Base-by-base conservation (phyloP, 2,329 filamentous ascomycete species). In the Escovopsis sp. region DNA sequence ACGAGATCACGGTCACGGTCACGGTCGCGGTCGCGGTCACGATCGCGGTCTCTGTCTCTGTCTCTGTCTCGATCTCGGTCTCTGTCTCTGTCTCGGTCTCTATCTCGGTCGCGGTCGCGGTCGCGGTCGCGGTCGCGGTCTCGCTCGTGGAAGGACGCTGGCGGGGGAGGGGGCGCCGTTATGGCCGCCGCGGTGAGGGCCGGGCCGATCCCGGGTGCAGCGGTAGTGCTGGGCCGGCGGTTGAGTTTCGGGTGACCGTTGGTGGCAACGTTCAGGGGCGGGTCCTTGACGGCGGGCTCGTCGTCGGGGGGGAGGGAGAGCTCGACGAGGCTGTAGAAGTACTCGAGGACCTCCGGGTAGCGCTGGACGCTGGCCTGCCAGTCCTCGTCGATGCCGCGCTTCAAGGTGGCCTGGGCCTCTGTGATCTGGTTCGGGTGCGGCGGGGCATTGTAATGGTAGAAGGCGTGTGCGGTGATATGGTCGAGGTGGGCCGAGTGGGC, bases 291-390 rank as follows among this genome's bases (percentile, higher is more conserved):
- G 13, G 60, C 58, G 2, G 65, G 55, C 28, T 77, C 73, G 36
- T 73, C 63, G 38, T 84, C 76, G 28, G 58, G 57, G 0, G 81
- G 80, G 4, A 83, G 56, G 16, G 63, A 69, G 39, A 85, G 53
- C 36, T 76, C 70, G 26, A 86, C 76, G 27, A 86, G 61, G 39
- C 72, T 66, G 56, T 79, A 87, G 51, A 80, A 87, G 56, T 87
- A 85, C 55, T 85, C 77, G 36, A 88, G 62, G n/a, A 87, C 76
- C 51, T 86, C 79, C 4, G 81, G 82, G 47, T 87, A 88, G 36
- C 76, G 69, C 47, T 83, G 71, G 27, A 86, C 80, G 33, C 76
- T 79, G 21, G 71, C 66, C 47, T 77, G 71, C 81, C 81, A 88
- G 58, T 86, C 81, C 41, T 81, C 76, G 47, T 86, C 79, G 47